phyloP scores from a whole-genome alignment of 257 asterid species.

The Thymus quinquecostatus region DNA sequence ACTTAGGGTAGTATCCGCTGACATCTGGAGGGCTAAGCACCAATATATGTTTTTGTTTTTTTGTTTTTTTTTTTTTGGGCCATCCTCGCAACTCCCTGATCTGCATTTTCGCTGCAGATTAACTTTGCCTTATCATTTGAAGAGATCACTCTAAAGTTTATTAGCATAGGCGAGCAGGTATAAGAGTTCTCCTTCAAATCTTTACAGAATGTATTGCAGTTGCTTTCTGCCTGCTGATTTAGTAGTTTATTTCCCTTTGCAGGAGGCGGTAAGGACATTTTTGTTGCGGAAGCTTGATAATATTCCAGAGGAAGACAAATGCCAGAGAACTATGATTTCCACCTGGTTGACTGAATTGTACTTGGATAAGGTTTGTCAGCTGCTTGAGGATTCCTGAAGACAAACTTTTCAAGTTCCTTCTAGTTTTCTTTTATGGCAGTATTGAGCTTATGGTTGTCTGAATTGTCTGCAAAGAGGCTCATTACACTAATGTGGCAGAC shows the following conservation, averaged over 20 bases:
- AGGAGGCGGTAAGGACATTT: slow-evolving; percentile 97
- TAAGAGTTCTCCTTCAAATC: slow-evolving; percentile 26
- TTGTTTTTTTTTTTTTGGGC: slow-evolving; percentile 22
- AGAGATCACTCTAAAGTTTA: slow-evolving; percentile 92
- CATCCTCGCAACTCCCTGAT: slow-evolving; percentile 37
- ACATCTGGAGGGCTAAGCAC: slow-evolving; percentile 23
- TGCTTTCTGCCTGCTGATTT: slow-evolving; percentile 29
- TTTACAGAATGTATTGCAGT: slow-evolving; percentile 19
- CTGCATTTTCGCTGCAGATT: slow-evolving; percentile 67
- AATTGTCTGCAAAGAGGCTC: slow-evolving; percentile 3
- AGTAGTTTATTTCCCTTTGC: slow-evolving; percentile 42
- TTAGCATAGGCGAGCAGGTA: slow-evolving; percentile 98
- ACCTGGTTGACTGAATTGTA: slow-evolving; percentile 95
- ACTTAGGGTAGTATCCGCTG: slow-evolving; percentile 20
- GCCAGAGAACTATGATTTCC: slow-evolving; percentile 97
- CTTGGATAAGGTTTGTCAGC: slow-evolving; percentile 79
- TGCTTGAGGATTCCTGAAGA: slow-evolving; percentile 27
- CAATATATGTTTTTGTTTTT: slow-evolving; percentile 6
- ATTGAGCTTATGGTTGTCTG: slow-evolving; percentile 13
- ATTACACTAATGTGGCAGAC: slow-evolving; percentile 2
- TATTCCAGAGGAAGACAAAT: slow-evolving; percentile 86
- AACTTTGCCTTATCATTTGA: slow-evolving; percentile 88
- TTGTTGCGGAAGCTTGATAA: slow-evolving; percentile 92
- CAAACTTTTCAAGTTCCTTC: not conserved
- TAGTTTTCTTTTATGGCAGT: slow-evolving; percentile 3